Evolutionary conservation across 2,329 filamentous ascomycete genomes (phyloP).

Genomic region (Colletotrichum sp.): DNA sequence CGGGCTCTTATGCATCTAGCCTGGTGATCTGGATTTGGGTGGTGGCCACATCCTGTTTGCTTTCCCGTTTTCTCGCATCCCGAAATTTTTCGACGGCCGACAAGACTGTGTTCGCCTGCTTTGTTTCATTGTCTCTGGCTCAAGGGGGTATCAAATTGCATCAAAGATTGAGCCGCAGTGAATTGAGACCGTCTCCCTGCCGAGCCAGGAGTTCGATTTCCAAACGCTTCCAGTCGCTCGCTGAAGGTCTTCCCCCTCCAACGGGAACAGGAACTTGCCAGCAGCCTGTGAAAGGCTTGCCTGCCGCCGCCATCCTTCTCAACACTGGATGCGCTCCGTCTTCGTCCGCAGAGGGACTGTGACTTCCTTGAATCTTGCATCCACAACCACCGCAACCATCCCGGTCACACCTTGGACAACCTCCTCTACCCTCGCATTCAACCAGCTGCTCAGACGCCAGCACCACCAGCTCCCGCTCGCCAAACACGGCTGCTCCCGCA

Average conservation of each 20-base stretch:
- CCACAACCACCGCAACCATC: slow-evolving; percentile 1
- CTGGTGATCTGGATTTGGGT: slow-evolving; percentile 15
- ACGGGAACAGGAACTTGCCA: background rate
- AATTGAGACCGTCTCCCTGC: background rate
- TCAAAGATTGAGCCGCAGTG: background rate
- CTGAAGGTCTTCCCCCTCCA: background rate
- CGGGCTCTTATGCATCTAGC: slow-evolving; percentile 22
- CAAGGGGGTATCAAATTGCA: background rate
- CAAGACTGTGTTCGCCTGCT: background rate
- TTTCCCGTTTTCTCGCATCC: slow-evolving; percentile 3
- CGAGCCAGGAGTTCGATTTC: background rate
- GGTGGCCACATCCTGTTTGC: slow-evolving; percentile 19
- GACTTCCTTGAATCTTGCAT: slow-evolving; percentile 21
- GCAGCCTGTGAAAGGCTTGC: background rate
- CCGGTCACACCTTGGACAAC: slow-evolving; percentile 5
- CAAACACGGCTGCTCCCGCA: slow-evolving; percentile 16
- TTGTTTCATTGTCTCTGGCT: background rate
- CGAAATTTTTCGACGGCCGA: slow-evolving; percentile 4
- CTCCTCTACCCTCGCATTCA: background rate
- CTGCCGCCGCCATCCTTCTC: slow-evolving; percentile 5
- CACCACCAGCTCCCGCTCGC: background rate
- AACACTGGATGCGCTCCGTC: slow-evolving; percentile 19
- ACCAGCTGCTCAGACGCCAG: slow-evolving; percentile 5
- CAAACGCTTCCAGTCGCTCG: background rate
- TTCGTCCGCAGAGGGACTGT: slow-evolving; percentile 13